A percentile compares a stretch with the other conserved stretches of the same genome.
Evolutionary conservation across 208 protist species (phyloP).

Genomic region (Willaertia magna): DNA sequence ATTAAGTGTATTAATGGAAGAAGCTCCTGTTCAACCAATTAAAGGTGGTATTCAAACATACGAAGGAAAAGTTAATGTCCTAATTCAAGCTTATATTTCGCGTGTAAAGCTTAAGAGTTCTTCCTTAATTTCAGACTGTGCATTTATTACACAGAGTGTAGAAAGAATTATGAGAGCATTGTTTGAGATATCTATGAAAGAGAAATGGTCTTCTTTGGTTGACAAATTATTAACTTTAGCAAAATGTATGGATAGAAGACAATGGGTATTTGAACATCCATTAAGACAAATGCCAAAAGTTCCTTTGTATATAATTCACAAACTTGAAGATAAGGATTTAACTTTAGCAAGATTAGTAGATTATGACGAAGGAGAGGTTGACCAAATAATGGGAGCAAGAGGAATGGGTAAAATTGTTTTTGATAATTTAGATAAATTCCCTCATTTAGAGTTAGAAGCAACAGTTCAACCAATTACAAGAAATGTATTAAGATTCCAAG

Average conservation of each 20-base stretch:
- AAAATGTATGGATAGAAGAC: constrained; percentile 79
- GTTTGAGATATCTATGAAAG: constrained; percentile 89
- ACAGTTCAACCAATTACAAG: constrained; percentile 92
- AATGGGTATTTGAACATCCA: constrained; percentile 80
- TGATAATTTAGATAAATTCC: constrained; percentile 65
- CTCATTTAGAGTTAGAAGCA: constrained; percentile 61
- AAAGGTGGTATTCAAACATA: constrained; percentile 64
- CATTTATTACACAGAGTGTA: constrained; percentile 90
- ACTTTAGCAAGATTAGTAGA: constrained; percentile 42
- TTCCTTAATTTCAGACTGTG: constrained; percentile 75
- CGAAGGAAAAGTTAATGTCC: constrained; percentile 82
- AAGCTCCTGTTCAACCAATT: constrained; percentile 39
- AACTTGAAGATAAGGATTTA: constrained; percentile 53
- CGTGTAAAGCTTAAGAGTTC: constrained; percentile 61
- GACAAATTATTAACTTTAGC: constrained; percentile 67
- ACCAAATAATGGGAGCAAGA: constrained; percentile 13
- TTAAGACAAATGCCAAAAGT: constrained; percentile 44
- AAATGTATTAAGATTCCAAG: constrained; percentile 77
- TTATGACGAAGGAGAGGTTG: constrained; percentile 42
- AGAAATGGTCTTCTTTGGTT: constrained; percentile 64
- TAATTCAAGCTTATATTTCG: constrained; percentile 91
- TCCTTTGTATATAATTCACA: constrained; percentile 41
- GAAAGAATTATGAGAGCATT: constrained; percentile 82
- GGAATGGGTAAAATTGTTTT: constrained; percentile 54
- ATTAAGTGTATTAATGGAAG: constrained; percentile 62